Evolutionary conservation across 352 stramenopile species (phyloP), one percentile per base, ranked within the genome.

Genomic region (Phytophthora europaea): DNA sequence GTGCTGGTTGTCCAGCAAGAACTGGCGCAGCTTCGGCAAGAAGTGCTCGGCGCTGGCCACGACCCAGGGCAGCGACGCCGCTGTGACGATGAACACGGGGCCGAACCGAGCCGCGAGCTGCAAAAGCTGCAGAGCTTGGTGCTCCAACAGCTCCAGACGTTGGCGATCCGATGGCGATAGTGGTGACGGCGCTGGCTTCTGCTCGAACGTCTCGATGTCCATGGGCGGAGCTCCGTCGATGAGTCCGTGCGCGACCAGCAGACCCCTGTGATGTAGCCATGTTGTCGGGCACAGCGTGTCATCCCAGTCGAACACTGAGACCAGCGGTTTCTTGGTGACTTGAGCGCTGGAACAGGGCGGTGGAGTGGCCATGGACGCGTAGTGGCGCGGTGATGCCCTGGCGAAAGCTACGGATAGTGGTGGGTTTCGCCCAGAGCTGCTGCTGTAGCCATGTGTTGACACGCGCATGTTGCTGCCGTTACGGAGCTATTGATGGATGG

Each of bases 61-160:
- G 13, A 90, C 82, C 84, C 84, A 92, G 20, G 75, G 56, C 40
- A 85, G 63, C 45, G 83, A 85, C 36, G 84, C 84, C 1, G 84
- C 84, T n/a, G 84, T 90, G 45, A 92, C 76, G 65, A 92, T 85
- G 61, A 90, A 90, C 36, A 92, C 84, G 0, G 84, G 84, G 0
- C 82, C 84, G 33, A 79, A 75, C 10, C 72, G 59, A 43, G 73
- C 72, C 1, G 84, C 81, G 33, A 70, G 61, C 28, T 82, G 79
- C 31, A 92, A 70, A 22, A 92, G 54, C 47, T 62, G 54, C 3
- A 90, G 61, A 36, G 84, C 74, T 47, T 84, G 71, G 28, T 70
- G 65, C 60, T 88, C 82, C n/a, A 88, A 62, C 45, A 72, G 69
- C 38, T 70, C 67, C 47, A 87, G 73, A 13, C 63, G 72, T 40